Evolutionary conservation across 768 basidiomycete species (phyloP).

Genomic region (Calocera viscosa): DNA sequence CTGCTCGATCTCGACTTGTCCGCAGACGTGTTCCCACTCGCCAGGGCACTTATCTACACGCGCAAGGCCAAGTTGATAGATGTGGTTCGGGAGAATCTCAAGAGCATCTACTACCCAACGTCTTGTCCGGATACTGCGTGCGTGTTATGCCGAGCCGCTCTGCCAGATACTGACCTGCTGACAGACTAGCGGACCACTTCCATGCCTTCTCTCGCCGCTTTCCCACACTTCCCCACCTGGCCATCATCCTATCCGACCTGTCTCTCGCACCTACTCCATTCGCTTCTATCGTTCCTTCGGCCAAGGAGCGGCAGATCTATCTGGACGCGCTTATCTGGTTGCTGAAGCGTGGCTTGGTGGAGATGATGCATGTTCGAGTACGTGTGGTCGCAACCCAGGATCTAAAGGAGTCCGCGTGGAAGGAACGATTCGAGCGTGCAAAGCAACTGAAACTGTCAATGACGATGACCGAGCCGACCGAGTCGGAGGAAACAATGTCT

Average conservation of each 20-base stretch:
- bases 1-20: conserved; percentile 74
- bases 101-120: conserved; percentile 70
- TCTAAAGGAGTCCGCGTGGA: conserved; percentile 56
- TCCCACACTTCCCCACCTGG: conserved; percentile 52
- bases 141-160: conserved; percentile 24
- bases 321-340: conserved; percentile 83
- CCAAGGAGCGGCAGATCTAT: conserved; percentile 56
- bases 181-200: conserved; percentile 49
- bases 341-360: conserved; percentile 71
- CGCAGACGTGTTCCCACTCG: conserved; percentile 75
- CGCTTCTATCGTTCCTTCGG: conserved; percentile 58
- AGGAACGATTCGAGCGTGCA: conserved; percentile 22
- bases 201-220: conserved; percentile 38
- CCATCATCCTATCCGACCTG: conserved; percentile 59
- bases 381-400: conserved; percentile 67
- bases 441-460: conserved; percentile 15
- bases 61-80: conserved; percentile 83
- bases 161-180: conserved; percentile 7
- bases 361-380: conserved; percentile 74
- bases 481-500: background rate
- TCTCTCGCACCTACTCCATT: conserved; percentile 57
- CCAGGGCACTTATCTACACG: conserved; percentile 83
- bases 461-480: conserved; percentile 8
- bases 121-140: conserved; percentile 51
- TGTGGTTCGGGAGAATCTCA: conserved; percentile 60